A percentile compares a stretch with the other conserved stretches of the same genome.
These are phyloP conservation scores for Tylopilus orsonianus DNA, from an alignment of 1,284 basidiomycete genomes.

Conservation along the genomic window DNA sequence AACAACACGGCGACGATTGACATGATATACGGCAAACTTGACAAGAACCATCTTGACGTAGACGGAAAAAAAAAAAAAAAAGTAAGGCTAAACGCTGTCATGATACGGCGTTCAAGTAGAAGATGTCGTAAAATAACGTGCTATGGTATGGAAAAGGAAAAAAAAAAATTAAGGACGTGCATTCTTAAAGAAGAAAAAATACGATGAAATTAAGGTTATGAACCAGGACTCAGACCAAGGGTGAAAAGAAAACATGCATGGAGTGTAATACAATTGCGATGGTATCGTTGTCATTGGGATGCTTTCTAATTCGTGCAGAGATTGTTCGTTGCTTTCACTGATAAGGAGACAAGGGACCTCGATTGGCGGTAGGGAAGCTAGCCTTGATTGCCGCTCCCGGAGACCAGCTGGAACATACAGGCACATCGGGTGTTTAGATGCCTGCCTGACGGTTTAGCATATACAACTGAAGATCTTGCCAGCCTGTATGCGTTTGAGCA, in stretches of 20 bases:
- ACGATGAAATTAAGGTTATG: conserved; percentile 5
- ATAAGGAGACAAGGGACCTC: conserved; percentile 6
- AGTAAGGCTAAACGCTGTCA: background rate
- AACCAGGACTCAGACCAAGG: conserved; percentile 9
- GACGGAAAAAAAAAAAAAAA: background rate
- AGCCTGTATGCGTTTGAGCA: conserved; percentile 49
- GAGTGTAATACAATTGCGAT: conserved; percentile 26
- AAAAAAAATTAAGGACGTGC: background rate
- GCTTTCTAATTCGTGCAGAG: conserved; percentile 29
- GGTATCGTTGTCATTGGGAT: conserved; percentile 28
- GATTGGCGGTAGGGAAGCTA: background rate
- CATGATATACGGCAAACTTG: conserved; percentile 21
- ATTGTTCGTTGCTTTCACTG: conserved; percentile 18
- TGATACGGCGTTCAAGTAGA: conserved; percentile 13
- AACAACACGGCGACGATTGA: conserved; percentile 27
- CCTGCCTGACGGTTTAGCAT: conserved; percentile 71
- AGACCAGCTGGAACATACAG: background rate
- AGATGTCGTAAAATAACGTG: conserved; percentile 14
- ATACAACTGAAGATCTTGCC: conserved; percentile 84
- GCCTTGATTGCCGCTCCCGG: conserved; percentile 1
- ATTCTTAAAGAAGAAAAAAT: background rate
- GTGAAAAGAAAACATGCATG: conserved; percentile 20
- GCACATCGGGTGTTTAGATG: conserved; percentile 31
- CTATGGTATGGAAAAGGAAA: conserved; percentile 9
- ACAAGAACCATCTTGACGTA: conserved; percentile 14